Base-by-base conservation (phyloP, 768 basidiomycete genomes). In the Termitomyces sp. region DNA sequence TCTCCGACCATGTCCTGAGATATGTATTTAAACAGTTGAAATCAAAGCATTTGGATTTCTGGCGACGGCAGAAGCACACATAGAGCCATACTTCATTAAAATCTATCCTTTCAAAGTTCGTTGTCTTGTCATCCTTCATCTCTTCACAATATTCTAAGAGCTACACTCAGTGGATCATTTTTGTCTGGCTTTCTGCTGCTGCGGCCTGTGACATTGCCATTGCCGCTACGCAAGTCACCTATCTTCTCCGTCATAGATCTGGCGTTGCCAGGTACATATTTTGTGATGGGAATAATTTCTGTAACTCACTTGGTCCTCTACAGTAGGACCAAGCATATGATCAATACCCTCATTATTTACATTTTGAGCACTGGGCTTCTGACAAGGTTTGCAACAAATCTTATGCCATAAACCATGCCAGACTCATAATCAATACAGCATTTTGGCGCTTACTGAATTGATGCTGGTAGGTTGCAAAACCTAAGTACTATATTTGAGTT, bases 311-410 rank as follows among this genome's bases (percentile, higher is more conserved):
- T 18, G 30, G n/a, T n/a, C n/a, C 7, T 20, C 20, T 13, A 26
- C 43, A 46, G 44, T 4, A 27, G 55, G 12, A 47, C 32, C 5
- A 27, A 47, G 24, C 45, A n/a, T 46, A 12, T 53, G 3, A 16
- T 53, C 18, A 53, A 42, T 32, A 53, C 33, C 14, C 27, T 53
- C 39, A 32, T 36, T 3, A 26, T 53, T 18, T 53, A 53, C 10
- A 53, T 53, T 32, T 6, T 53, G 12, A 53, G 52, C n/a, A 53
- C 52, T 20, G 52, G 52, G 27, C 42, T 53, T 22, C 33, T 53
- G 27, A 53, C 52, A n/a, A 53, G 52, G 52, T 53, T 27, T 20
- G 9, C 3, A 16, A 27, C 24, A 46, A 14, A 6, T 30, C 30
- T 30, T 4, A 30, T 3, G 7, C 44, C 22, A 26, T 24, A 12